Base-by-base conservation (phyloP, 2,329 filamentous ascomycete genomes). In the Penicillium expansum region DNA sequence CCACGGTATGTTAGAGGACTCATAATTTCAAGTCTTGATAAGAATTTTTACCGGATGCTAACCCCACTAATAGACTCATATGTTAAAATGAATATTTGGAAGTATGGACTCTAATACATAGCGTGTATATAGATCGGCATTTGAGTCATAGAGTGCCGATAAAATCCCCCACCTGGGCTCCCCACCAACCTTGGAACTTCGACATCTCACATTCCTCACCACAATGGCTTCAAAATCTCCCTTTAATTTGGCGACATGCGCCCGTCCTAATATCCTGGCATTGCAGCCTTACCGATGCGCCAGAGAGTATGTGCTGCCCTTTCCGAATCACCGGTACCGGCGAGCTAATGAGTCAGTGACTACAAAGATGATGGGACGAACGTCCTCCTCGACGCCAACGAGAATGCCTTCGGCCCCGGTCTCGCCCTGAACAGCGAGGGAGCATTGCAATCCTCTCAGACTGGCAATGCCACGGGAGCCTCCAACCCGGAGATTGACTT, bases 331-430 rank as follows among this genome's bases (percentile, higher is more conserved):
- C 50, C 55, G 50, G 60, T 53, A 47, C 41, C 55, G 37, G 48
- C 37, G 20, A 51, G 61, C 65, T 69, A 63, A 73, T 61, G 62
- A 67, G 49, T 69, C 71, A 95, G 91, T 79, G 94, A 99, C 83
- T 97, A 99, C 84, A 97, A 99, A 79, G 93, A 99, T 74, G 90
- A 99, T 72, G 94, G 94, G 65, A 93, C 87, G 57, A 97, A 97
- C 71, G 86, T 97, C 68, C 87, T 99, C 51, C 89, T 99, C 64
- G 94, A 99, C 73, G 94, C 94, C 67, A 99, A 99, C 70, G 94
- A 99, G 79, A 99, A 99, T 71, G 92, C 94, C 58, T 97, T 89
- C 69, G 94, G 94, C 0, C 93, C 94, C 0, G 88, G 90, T 1
- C 79, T 97, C 48, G 78, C 81, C 2, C 66, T 87, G 48, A 75